Evolutionary conservation across 208 protist species (phyloP), one percentile per base, ranked within the genome.

Genomic region (Wallacemonas sp.): DNA sequence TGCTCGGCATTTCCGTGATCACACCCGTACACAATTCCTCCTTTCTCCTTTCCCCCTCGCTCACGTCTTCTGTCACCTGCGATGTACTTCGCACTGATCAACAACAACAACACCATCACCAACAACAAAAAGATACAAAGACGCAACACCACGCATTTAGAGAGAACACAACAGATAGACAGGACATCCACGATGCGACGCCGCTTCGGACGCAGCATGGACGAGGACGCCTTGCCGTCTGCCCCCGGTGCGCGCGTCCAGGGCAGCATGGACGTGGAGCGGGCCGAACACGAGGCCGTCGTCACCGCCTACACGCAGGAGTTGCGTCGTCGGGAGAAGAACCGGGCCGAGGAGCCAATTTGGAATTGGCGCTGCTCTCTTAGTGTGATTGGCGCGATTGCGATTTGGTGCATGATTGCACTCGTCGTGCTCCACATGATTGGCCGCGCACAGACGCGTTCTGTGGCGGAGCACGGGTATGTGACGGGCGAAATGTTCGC

Each of bases 391-490:
- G 62, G 16, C 3, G 62, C 62, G 29, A 2, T 67, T 4, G n/a
- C 50, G 0, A 67, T 67, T 48, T 67, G 62, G 62, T 23, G 23
- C 20, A 5, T 42, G 10, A 57, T 67, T 32, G 36, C 25, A 25
- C 12, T 67, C 16, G 49, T 67, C 46, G 62, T 67, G 0, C 23
- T 57, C 8, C 29, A 59, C 52, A 59, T 59, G 52, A 59, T 59
- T 39, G 31, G 22, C 20, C 14, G 22, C 18, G 14, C 29, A 18
- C 52, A 59, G 52, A 4, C 16, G n/a, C 10, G 31, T 12, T 7
- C 52, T 14, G 16, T 25, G 29, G 31, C 4, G 16, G 20, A 18
- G 26, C 20, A 55, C 26, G 48, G 48, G 7, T 18, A 14, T 3
- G 23, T 55, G 25, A 55, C 48, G 11, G 26, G 20, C 20, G 48